Conservation (phyloP, 1,284 basidiomycete species). For the Cutaneotrichosporon cyanovorans region DNA sequence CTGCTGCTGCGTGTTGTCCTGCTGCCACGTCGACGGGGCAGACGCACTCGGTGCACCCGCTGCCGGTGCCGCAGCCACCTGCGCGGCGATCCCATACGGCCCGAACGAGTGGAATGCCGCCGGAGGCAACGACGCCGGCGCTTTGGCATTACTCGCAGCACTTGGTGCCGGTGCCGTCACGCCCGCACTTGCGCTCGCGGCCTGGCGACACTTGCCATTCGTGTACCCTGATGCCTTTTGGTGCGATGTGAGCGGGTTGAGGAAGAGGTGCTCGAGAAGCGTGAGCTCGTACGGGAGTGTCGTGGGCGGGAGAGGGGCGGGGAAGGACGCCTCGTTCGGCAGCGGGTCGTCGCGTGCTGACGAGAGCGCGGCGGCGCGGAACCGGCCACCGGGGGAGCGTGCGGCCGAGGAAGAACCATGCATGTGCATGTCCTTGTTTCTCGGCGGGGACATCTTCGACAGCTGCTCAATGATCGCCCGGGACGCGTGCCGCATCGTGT, state of each 20-base stretch:
- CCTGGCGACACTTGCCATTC: conserved; percentile 26
- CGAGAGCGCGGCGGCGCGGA: conserved; percentile 33
- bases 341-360: conserved; percentile 41
- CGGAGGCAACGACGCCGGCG: conserved; percentile 24
- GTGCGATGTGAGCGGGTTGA: conserved; percentile 45
- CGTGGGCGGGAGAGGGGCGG: conserved; percentile 38
- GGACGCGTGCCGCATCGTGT: conserved; percentile 42
- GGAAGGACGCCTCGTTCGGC: conserved; percentile 32
- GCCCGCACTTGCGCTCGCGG: neutral
- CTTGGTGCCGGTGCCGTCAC: neutral
- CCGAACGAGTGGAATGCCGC: conserved; percentile 29
- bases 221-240: conserved; percentile 46
- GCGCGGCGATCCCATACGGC: conserved; percentile 22
- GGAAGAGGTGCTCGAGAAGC: conserved; percentile 45
- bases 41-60: conserved; percentile 1
- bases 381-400: conserved; percentile 21
- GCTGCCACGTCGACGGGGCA: conserved; percentile 6
- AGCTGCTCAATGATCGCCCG: conserved; percentile 43
- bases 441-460: conserved; percentile 25
- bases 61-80: conserved; percentile 6
- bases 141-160: neutral
- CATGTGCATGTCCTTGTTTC: conserved; percentile 10
- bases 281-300: conserved; percentile 45
- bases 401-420: conserved; percentile 10
- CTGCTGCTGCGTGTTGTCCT: neutral